Evolutionary conservation across 768 basidiomycete genomes (phyloP), one percentile per base, ranked within the genome.

Genomic region (Rhizopogon salebrosus): DNA sequence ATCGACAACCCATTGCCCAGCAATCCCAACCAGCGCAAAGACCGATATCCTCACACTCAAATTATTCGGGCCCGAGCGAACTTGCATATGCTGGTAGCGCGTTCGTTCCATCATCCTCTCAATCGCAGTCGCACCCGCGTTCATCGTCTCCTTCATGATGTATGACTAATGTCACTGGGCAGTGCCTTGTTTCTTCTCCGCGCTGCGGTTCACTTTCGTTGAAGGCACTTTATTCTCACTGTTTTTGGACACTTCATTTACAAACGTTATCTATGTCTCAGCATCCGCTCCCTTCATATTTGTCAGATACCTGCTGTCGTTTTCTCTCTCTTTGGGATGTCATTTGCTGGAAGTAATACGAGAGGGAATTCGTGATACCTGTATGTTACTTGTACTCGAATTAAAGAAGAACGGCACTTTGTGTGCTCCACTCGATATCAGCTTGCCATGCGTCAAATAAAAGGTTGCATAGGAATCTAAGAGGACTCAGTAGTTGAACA

Each of bases 1-100:
- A 78, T 34, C 76, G 75, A 18, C 63, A 62, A 41, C 54, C 63
- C 36, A n/a, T 14, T 38, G 22, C 35, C 36, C 42, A 3, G 22
- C 27, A 48, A 11, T 14, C 11, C 20, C 35, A n/a, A 26, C 14
- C 51, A n/a, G 57, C 3, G 43, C 48, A 39, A 39, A 54, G 61
- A 50, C 55, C 64, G 2, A 20, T 51, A 39, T 56, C 64, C n/a
- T 57, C 51, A 6, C 36, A 23, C 20, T 54, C 58, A 13, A 46
- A 24, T 20, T 24, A 41, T 29, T 48, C 53, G 11, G 27, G 41
- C 11, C 53, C 54, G 27, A 48, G 54, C 23, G 41, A 53, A 38
- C 48, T 57, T 41, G 41, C 56, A 24, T 59, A 63, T 35, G 39
- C 52, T 4, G 52, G 56, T 37, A 61, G 40, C 18, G 58, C 50